These are phyloP conservation scores for Berberis vulgaris DNA, from an alignment of 164 flowering plant species.

Conservation along the genomic window DNA sequence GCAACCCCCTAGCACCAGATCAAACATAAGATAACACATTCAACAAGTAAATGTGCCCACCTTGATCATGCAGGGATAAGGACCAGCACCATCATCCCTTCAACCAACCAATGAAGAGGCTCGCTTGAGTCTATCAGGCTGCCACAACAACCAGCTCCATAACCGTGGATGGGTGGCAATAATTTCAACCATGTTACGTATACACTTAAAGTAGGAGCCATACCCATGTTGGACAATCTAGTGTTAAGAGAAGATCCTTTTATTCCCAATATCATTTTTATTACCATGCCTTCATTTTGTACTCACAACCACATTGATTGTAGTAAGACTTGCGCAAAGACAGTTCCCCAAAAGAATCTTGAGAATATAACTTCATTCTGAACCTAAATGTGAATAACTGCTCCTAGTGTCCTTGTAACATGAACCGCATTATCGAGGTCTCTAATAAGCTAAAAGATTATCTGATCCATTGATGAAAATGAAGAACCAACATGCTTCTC, in stretches of 20 bases:
- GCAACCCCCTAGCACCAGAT: conserved; percentile 43
- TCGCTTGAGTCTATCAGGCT: conserved; percentile 83
- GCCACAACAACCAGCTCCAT: conserved; percentile 78
- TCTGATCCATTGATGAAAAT: not conserved
- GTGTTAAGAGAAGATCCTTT: not conserved
- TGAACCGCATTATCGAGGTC: conserved; percentile 19
- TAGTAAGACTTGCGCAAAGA: not conserved
- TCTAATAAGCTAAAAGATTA: conserved; percentile 6
- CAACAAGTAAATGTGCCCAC: conserved; percentile 76
- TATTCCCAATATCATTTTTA: not conserved
- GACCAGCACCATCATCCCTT: conserved; percentile 50
- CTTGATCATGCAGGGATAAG: conserved; percentile 95
- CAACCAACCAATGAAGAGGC: conserved; percentile 30
- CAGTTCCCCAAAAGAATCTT: not conserved
- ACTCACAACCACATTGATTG: no score
- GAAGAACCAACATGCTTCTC: conserved; percentile 17
- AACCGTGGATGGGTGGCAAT: conserved; percentile 64
- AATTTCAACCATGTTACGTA: conserved; percentile 35
- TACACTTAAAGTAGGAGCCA: conserved; percentile 36
- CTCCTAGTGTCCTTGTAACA: conserved; percentile 39
- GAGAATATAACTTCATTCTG: not conserved
- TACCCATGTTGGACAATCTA: conserved; percentile 10
- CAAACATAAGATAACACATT: conserved; percentile 57
- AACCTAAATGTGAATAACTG: conserved; percentile 12
- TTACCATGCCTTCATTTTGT: not conserved